Base-by-base conservation (phyloP, 1,139 yeast species). In the Yamadazyma jaroonii region DNA sequence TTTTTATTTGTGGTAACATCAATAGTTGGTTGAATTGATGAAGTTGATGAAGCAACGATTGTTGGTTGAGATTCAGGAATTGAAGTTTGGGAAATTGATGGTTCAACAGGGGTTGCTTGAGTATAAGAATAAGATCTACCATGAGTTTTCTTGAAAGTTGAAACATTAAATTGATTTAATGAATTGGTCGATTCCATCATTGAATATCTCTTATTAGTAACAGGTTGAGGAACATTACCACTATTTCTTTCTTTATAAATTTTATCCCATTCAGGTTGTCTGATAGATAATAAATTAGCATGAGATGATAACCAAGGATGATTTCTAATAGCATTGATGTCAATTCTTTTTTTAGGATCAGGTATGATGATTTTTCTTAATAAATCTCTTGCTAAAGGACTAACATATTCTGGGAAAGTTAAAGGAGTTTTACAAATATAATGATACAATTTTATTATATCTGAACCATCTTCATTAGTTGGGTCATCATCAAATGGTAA, bases 401-500 rank as follows among this genome's bases (percentile, higher is more conserved):
- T 82, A 40, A 94, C 81, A 56, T 88, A 90, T 59, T 90, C 97
- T 2, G 98, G 98, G 64, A 92, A 92, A 3, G 97, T 92, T 53
- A 92, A 70, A 4, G 96, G 89, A 1, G 97, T 88, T 38, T 81
- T 74, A 34, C 97, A 88, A 47, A 92, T 94, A 63, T 92, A 92
- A 56, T 84, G 89, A 64, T 92, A 94, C 42, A 92, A 71, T 58
- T 84, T 82, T 22, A 92, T 88, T 53, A 92, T 92, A 62, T 92
- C 95, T 40, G 90, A 85, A 38, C 97, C 97, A 56, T 92, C 96
- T 29, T 96, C 97, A 57, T 94, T 92, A 38, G 84, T 84, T 23
- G 96, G 95, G 59, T 92, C 99, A 61, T 92, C 98, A 57, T 92
- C 99, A 70, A 89, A 92, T 2, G 99, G 99, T 46, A 92, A 72